These are phyloP conservation scores for Fomitopsis pulvina DNA, from an alignment of 768 basidiomycete genomes.

Conservation along the genomic window DNA sequence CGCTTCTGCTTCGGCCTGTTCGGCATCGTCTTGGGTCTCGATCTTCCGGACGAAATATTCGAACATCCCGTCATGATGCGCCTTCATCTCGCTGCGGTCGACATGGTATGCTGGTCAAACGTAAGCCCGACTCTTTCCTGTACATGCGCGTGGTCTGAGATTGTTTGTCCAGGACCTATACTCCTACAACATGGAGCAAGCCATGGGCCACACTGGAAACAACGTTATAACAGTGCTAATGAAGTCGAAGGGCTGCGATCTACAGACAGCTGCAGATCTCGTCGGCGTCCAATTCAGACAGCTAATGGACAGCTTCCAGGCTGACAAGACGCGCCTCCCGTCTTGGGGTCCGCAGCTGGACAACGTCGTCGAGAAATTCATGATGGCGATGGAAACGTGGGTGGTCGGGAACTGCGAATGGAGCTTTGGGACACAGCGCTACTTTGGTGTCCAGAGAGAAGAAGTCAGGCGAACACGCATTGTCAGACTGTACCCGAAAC, in stretches of 20 bases:
- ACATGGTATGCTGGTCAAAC: slow-evolving; percentile 23
- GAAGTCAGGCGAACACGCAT: slow-evolving; percentile 11
- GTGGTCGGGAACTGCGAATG: slow-evolving; percentile 15
- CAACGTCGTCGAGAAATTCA: slow-evolving; percentile 1
- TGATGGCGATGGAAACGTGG: slow-evolving; percentile 15
- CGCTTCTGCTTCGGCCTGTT: slow-evolving; percentile 19
- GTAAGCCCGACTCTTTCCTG: slow-evolving; percentile 6
- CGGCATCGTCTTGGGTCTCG: slow-evolving; percentile 19
- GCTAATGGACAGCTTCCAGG: slow-evolving; percentile 9
- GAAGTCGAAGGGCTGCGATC: slow-evolving; percentile 14
- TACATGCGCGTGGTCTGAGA: neutral
- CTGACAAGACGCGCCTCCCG: slow-evolving; percentile 1
- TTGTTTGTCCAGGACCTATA: slow-evolving; percentile 20
- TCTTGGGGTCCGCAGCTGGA: slow-evolving; percentile 10
- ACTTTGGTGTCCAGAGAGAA: slow-evolving; percentile 14
- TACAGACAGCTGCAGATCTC: slow-evolving; percentile 22
- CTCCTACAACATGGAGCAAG: slow-evolving; percentile 28
- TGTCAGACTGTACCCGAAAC: slow-evolving; percentile 8
- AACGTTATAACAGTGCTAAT: slow-evolving; percentile 25
- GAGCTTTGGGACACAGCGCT: slow-evolving; percentile 17
- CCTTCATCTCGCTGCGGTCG: slow-evolving; percentile 16
- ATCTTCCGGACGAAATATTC: slow-evolving; percentile 22
- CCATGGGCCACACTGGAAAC: slow-evolving; percentile 19
- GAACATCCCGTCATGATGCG: slow-evolving; percentile 15
- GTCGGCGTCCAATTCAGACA: slow-evolving; percentile 12